These are phyloP conservation scores for Haematococcus sp. DNA, from an alignment of 139 green algal genomes.

Conservation along the genomic window DNA sequence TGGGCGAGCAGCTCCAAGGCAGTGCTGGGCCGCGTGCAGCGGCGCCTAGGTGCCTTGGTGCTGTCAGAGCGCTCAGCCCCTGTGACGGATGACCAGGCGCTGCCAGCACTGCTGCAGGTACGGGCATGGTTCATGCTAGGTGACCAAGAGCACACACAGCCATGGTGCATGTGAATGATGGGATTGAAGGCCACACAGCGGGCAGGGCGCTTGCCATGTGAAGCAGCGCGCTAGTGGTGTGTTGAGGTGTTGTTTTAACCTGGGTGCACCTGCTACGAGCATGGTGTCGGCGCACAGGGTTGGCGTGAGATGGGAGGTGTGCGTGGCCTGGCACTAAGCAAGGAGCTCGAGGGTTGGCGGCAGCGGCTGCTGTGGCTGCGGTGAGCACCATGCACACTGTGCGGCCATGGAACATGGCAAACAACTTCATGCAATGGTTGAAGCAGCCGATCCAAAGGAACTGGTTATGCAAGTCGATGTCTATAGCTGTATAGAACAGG, in stretches of 20 bases:
- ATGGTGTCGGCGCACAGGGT: conserved; percentile 17
- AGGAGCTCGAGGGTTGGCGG: conserved; percentile 42
- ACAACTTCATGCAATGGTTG: too few species aligned
- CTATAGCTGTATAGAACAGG: too few species aligned
- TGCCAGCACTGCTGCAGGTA: conserved; percentile 51
- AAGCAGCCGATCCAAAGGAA: too few species aligned
- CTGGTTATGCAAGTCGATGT: too few species aligned
- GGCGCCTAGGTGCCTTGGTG: conserved; percentile 43
- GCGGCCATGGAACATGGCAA: too few species aligned
- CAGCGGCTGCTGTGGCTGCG: conserved; percentile 45
- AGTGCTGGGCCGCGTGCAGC: conserved; percentile 41
- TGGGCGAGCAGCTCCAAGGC: conserved; percentile 45
- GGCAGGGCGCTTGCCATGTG: neutral
- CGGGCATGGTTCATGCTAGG: neutral
- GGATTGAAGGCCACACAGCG: neutral
- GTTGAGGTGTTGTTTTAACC: neutral
- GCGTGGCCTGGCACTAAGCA: conserved; percentile 3
- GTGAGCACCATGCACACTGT: too few species aligned
- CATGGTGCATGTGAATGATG: neutral
- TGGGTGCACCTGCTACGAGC: neutral
- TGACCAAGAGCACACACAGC: too few species aligned
- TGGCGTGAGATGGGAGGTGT: conserved; percentile 43
- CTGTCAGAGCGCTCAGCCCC: conserved; percentile 34
- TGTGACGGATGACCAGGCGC: conserved; percentile 29
- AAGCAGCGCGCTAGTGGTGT: neutral